Conservation (phyloP, 257 asterid species). For the Linderniella brevidens region DNA sequence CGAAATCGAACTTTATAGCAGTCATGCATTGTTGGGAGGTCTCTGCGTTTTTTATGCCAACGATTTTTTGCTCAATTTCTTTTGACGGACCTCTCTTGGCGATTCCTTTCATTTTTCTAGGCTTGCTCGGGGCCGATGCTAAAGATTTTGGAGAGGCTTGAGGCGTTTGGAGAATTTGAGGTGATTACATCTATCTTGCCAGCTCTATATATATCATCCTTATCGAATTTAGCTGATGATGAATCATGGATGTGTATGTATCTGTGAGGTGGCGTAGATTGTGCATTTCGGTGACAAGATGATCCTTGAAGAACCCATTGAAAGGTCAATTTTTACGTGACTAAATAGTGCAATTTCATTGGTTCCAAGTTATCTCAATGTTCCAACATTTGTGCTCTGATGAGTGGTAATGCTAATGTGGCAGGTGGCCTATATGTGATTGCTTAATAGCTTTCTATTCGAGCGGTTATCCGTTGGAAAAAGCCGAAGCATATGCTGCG, state of each 20-base stretch:
- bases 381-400: not conserved
- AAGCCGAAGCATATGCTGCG: conserved; percentile 84
- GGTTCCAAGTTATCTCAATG: not conserved
- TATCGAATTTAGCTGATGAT: not conserved
- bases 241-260: not conserved
- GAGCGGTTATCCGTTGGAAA: conserved; percentile 62
- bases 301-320: conserved; percentile 78
- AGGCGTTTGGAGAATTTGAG: conserved; percentile 87
- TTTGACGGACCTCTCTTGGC: not conserved
- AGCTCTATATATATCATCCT: not conserved
- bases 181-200: conserved; percentile 12
- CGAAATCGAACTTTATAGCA: conserved; percentile 9
- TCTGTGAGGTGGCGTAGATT: conserved; percentile 27
- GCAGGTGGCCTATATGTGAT: conserved; percentile 93
- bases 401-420: conserved; percentile 8
- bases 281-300: conserved; percentile 81
- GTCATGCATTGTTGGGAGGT: conserved; percentile 19
- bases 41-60: too few relatives aligned
- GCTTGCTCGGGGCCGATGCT: conserved; percentile 74
- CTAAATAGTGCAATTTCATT: not conserved
- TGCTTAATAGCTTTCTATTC: conserved; percentile 93
- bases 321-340: conserved; percentile 30
- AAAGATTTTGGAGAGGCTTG: conserved; percentile 77
- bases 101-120: conserved; percentile 16
- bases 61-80: too few relatives aligned